A percentile compares a stretch with the other conserved stretches of the same genome.
These are phyloP conservation scores for Boletellus ananas DNA, from an alignment of 768 basidiomycete species.

Conservation along the genomic window DNA sequence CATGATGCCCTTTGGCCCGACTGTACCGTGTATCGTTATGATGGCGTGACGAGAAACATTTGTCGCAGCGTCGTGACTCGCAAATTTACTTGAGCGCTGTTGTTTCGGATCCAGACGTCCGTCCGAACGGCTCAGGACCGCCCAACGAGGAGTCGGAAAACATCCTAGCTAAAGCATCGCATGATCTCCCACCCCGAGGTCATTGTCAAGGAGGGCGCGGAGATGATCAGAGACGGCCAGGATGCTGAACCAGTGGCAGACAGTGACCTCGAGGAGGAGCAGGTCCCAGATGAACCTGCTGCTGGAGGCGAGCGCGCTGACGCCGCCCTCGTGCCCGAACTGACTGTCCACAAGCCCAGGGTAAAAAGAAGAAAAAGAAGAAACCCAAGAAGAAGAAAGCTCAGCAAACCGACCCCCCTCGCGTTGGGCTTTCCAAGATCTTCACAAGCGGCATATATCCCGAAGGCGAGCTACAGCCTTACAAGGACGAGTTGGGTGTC, in stretches of 20 bases:
- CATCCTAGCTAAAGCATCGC: neutral
- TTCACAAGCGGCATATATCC: slow-evolving; percentile 86
- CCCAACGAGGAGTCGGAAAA: too few relatives aligned
- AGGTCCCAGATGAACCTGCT: slow-evolving; percentile 21
- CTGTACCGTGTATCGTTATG: too few relatives aligned
- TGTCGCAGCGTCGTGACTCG: too few relatives aligned
- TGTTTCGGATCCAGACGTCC: too few relatives aligned
- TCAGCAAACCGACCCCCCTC: slow-evolving; percentile 88
- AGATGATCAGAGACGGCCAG: slow-evolving; percentile 15
- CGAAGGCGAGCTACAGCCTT: slow-evolving; percentile 87
- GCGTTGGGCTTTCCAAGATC: slow-evolving; percentile 82
- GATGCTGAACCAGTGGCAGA: slow-evolving; percentile 22
- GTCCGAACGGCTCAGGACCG: too few relatives aligned
- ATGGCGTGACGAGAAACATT: too few relatives aligned
- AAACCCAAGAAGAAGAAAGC: slow-evolving; percentile 82
- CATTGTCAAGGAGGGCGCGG: slow-evolving; percentile 13
- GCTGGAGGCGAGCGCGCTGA: slow-evolving; percentile 25
- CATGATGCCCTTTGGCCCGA: too few relatives aligned
- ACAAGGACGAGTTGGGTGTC: slow-evolving; percentile 80
- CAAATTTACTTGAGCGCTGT: too few relatives aligned
- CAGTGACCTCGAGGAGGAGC: slow-evolving; percentile 30
- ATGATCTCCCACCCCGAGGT: slow-evolving; percentile 21
- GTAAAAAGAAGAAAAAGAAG: slow-evolving; percentile 94
- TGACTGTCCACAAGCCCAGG: slow-evolving; percentile 42
- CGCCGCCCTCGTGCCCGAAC: neutral